Percentiles rank a stretch among this genome's conserved stretches.
Conservation (phyloP, 2,329 filamentous ascomycete genomes). For the Graphium sp. region DNA sequence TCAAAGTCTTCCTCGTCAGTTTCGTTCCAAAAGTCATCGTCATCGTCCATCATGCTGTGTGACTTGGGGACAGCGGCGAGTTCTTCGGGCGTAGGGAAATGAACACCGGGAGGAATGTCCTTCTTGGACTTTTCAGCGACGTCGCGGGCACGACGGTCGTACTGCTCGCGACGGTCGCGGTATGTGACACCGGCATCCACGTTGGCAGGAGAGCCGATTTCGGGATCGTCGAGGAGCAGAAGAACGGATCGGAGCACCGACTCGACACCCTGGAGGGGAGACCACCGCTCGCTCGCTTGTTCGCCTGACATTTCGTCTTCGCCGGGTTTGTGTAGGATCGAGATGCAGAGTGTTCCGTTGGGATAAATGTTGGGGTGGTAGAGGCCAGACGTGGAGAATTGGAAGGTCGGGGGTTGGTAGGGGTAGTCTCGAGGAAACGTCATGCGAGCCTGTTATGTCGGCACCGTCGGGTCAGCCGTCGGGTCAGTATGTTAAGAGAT, state of each 20-base stretch:
- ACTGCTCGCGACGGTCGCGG: slow-evolving; percentile 52
- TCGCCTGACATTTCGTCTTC: slow-evolving; percentile 90
- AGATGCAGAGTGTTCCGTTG: slow-evolving; percentile 87
- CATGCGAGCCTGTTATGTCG: slow-evolving; percentile 54
- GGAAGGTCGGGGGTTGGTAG: slow-evolving; percentile 75
- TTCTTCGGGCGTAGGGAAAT: slow-evolving; percentile 64
- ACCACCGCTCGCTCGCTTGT: slow-evolving; percentile 80
- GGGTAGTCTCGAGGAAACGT: slow-evolving; percentile 80
- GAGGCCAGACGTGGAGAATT: slow-evolving; percentile 57
- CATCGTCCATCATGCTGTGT: slow-evolving; percentile 36
- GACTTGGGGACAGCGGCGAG: slow-evolving; percentile 37
- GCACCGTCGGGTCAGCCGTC: not conserved
- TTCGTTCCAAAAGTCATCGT: slow-evolving; percentile 72
- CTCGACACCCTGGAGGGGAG: slow-evolving; percentile 83
- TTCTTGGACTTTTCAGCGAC: slow-evolving; percentile 58
- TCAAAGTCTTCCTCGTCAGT: slow-evolving; percentile 66
- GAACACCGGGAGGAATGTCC: slow-evolving; percentile 64
- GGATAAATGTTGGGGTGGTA: slow-evolving; percentile 90
- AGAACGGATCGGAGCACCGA: slow-evolving; percentile 87
- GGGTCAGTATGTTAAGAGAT: slow-evolving; percentile 1
- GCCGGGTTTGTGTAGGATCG: slow-evolving; percentile 82
- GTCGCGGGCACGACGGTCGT: slow-evolving; percentile 51
- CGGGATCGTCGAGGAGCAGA: slow-evolving; percentile 81
- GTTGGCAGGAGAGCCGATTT: slow-evolving; percentile 86
- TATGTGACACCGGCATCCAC: slow-evolving; percentile 83